Evolutionary conservation across 257 asterid genomes (phyloP), one percentile per base, ranked within the genome.

Genomic region (Echites panduratus): DNA sequence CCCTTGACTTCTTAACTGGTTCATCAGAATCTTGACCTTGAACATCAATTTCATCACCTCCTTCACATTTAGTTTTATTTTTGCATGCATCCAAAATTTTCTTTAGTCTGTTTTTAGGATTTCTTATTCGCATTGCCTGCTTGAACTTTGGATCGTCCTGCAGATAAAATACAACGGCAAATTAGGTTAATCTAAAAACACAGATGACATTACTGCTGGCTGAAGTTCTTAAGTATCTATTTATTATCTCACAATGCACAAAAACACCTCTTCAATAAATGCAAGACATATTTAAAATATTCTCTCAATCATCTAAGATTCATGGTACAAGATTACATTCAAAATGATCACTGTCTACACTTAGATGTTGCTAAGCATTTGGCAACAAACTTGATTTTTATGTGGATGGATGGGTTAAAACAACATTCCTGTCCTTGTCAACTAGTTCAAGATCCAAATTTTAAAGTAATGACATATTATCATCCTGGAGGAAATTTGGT

Each of bases 31-130:
- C 96, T 70, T 87, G 96, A 57, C 86, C 83, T 67, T 84, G 93
- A 75, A 70, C 85, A 64, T 91, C 96, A 72, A 95, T 90, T 65
- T 95, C 99, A 63, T 95, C 97, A 50, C 97, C 98, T 43, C 98
- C 99, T 54, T 89, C 98, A 72, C 99, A 95, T 76, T 88, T 95
- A 70, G 82, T 61, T 84, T 88, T 95, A 84, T 88, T 89, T 79
- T 90, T 90, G 85, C 96, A 95, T 52, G 96, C 95, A 74, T 92
- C 98, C 76, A 88, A 82, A 57, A 90, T 89, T 89, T 84, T 95
- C 78, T 56, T 89, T 19, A 95, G 85, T 79, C 88, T 90, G 63
- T 87, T 87, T 81, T 90, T 95, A 16, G 99, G 99, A 76, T 92
- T 95, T 67, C 86, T 81, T 62, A 90, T 92, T 68, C 95, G 88